Conservation (phyloP, 345 rosid species). For the Acer campestre region DNA sequence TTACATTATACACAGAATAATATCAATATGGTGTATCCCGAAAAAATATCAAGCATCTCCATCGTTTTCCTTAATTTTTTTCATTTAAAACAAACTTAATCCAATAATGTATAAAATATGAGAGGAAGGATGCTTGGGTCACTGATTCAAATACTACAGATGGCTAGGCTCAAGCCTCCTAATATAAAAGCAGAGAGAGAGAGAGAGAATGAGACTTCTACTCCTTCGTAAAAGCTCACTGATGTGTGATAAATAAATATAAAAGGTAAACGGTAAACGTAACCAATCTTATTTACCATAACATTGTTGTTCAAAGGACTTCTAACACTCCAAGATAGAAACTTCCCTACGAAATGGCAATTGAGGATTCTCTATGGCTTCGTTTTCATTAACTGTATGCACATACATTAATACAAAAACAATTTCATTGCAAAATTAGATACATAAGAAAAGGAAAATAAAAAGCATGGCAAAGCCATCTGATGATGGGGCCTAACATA, state of each 20-base stretch:
- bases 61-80: no score
- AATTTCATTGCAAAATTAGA: no score
- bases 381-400: background rate
- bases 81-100: background rate
- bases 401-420: no score
- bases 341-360: conserved; percentile 33
- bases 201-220: background rate
- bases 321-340: conserved; percentile 47
- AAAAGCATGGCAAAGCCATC: no score
- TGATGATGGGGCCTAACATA: no score
- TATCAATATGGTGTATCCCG: background rate
- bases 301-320: conserved; percentile 31
- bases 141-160: conserved; percentile 3
- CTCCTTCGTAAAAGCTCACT: background rate
- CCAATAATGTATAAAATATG: background rate
- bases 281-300: conserved; percentile 31
- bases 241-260: background rate
- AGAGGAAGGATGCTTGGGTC: conserved; percentile 5
- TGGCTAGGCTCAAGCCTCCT: background rate
- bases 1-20: background rate
- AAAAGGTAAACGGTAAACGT: background rate
- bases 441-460: no score
- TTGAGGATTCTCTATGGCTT: background rate
- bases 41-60: background rate
- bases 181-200: no score